Base-by-base conservation (phyloP, 495 filamentous ascomycete genomes). In the Penicillium malachiteum region DNA sequence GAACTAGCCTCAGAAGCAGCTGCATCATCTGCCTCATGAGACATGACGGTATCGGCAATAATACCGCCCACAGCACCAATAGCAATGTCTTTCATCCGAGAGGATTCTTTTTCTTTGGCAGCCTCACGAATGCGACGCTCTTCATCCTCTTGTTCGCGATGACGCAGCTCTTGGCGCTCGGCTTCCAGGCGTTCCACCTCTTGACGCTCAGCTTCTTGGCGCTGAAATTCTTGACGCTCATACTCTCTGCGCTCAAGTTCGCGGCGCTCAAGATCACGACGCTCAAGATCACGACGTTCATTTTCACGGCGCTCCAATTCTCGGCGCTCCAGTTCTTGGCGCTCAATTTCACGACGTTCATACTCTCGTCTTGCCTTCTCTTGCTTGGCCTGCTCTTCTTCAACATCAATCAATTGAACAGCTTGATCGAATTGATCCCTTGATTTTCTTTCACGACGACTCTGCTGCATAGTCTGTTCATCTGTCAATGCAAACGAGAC, bases 41-140 rank as follows among this genome's bases (percentile, higher is more conserved):
- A 73, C 0, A 78, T 64, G 26, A 73, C 51, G 26, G 70, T 65
- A 13, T 72, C 70, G 34, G 72, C 77, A 30, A 72, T 70, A 33
- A 74, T 74, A 34, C 71, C 78, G 31, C 77, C 80, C n/a, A 73
- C 74, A 37, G 76, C 73, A 17, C 75, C 78, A 56, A 75, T 73
- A 17, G 70, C 74, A 45, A 66, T 13, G 7, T 9, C 34, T 10
- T 37, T 71, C 69, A 78, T 71, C 11, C 74, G 70, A 33, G 68
- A 68, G 6, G 74, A 63, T 33, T 62, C 55, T 30, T 50, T 66
- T 7, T 58, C 61, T 54, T 43, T 67, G 16, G 58, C 58, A 21
- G 54, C 38, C 0, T 54, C 41, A 13, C 54, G 45, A 17, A 53
- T 50, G 0, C 51, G 52, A 3, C 56, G 62, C n/a, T 65, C 62